Evolutionary conservation across 345 rosid genomes (phyloP).

Genomic region (Triadica sebifera): DNA sequence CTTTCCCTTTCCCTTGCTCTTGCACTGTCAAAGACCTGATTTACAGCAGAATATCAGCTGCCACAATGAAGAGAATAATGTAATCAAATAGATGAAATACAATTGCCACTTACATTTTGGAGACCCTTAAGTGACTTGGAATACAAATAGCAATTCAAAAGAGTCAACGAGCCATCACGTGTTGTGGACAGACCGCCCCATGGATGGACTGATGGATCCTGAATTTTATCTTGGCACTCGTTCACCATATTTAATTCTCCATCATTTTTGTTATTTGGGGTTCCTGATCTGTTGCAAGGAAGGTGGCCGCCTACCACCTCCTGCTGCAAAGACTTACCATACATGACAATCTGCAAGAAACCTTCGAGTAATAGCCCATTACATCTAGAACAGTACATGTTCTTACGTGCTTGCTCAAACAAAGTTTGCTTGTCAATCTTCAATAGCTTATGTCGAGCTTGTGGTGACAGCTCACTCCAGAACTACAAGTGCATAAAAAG

Average conservation of each 20-base stretch:
- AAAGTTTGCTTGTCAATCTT: conserved; percentile 81
- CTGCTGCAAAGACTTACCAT: conserved; percentile 70
- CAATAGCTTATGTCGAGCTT: conserved; percentile 67
- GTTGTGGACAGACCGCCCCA: conserved; percentile 94
- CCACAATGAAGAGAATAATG: conserved; percentile 14
- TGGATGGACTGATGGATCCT: conserved; percentile 76
- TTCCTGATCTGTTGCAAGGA: conserved; percentile 36
- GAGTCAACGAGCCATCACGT: conserved; percentile 74
- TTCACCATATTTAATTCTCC: conserved; percentile 34
- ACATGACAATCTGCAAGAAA: conserved; percentile 73
- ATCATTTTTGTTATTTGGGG: conserved; percentile 39
- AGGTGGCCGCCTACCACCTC: conserved; percentile 47
- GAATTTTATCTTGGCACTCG: conserved; percentile 55
- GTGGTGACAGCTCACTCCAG: conserved; percentile 70
- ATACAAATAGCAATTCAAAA: conserved; percentile 71
- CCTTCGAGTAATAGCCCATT: conserved; percentile 86
- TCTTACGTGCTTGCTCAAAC: conserved; percentile 94
- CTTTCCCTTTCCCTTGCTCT: conserved; percentile 88
- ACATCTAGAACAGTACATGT: conserved; percentile 96
- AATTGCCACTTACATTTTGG: conserved; percentile 61
- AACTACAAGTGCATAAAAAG: conserved; percentile 46
- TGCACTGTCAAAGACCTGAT: conserved; percentile 92
- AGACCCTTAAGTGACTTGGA: conserved; percentile 67
- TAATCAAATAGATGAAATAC: background rate
- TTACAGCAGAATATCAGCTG: conserved; percentile 38